Conservation (phyloP, 2,329 filamentous ascomycete genomes). For the Apiospora marii region DNA sequence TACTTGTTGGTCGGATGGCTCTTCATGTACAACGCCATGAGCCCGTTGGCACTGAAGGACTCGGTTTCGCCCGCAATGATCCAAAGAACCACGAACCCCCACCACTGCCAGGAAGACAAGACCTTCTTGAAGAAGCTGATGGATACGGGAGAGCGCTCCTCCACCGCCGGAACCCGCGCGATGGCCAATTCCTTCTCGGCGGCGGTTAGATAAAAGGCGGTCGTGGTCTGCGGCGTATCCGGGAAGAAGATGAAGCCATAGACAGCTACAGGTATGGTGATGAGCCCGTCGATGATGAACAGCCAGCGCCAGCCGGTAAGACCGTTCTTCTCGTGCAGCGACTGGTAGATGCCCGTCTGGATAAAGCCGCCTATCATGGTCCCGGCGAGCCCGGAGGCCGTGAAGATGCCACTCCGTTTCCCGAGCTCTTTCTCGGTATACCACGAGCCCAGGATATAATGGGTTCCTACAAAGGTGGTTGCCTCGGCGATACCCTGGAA, state of each 20-base stretch:
- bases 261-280: constrained; percentile 63
- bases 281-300: constrained; percentile 59
- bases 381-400: constrained; percentile 64
- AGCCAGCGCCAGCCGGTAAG: constrained; percentile 64
- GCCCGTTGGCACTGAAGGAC: constrained; percentile 71
- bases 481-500: constrained; percentile 64
- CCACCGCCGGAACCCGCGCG: constrained; percentile 48
- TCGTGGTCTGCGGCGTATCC: constrained; percentile 58
- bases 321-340: constrained; percentile 54
- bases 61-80: constrained; percentile 76
- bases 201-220: constrained; percentile 56
- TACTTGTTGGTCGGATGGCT: constrained; percentile 53
- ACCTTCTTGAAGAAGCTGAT: constrained; percentile 61
- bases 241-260: constrained; percentile 64
- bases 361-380: constrained; percentile 70
- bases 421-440: constrained; percentile 64
- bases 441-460: constrained; percentile 69
- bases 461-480: constrained; percentile 63
- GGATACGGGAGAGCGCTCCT: constrained; percentile 54
- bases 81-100: constrained; percentile 72
- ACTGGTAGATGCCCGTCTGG: constrained; percentile 59
- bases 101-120: constrained; percentile 69
- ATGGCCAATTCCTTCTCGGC: constrained; percentile 46
- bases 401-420: constrained; percentile 68
- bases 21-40: constrained; percentile 61